Evolutionary conservation across 257 asterid species (phyloP), one percentile per base, ranked within the genome.

Genomic region (Capsicum pubescens): DNA sequence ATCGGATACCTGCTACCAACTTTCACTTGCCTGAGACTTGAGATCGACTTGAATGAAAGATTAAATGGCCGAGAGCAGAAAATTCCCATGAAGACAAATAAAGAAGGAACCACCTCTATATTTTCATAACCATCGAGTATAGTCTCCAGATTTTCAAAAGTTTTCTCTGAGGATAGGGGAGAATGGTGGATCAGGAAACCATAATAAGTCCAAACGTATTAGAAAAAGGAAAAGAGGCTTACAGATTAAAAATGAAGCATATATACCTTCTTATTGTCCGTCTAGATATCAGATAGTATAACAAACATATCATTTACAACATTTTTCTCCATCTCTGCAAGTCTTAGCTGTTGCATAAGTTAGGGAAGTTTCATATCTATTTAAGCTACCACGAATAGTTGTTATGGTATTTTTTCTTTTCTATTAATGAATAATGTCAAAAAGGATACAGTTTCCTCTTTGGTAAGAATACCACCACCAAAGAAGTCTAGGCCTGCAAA

Each of bases 31-130:
- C 98, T 94, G 88, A 93, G 92, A 82, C 85, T 91, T 32, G 97
- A 91, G 86, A 92, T 93, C 77, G 98, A 95, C 87, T 84, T 92
- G 88, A 96, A 96, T 56, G 98, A 90, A 84, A 96, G 90, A 89
- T 96, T 94, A 84, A 97, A 96, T 32, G 99, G 99, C 84, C 63
- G 94, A 74, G 98, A 96, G 83, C 97, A 93, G 89, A 96, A 94
- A 88, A n/a, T n/a, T n/a, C n/a, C n/a, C n/a, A n/a, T n/a, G n/a
- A n/a, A n/a, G n/a, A n/a, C n/a, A n/a, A n/a, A 96, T 74, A 96
- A 92, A 78, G 98, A 96, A 46, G 99, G 99, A 85, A 93, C 93
- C 81, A 94, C 97, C 64, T 86, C 89, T 80, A 87, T 95, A 83
- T 92, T 92, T 84, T 93, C 98, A 35, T 90, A 96, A 86, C 95